These are phyloP conservation scores for Oehlia diaphana DNA, from an alignment of 192 early-diverging fungal genomes.

Conservation along the genomic window DNA sequence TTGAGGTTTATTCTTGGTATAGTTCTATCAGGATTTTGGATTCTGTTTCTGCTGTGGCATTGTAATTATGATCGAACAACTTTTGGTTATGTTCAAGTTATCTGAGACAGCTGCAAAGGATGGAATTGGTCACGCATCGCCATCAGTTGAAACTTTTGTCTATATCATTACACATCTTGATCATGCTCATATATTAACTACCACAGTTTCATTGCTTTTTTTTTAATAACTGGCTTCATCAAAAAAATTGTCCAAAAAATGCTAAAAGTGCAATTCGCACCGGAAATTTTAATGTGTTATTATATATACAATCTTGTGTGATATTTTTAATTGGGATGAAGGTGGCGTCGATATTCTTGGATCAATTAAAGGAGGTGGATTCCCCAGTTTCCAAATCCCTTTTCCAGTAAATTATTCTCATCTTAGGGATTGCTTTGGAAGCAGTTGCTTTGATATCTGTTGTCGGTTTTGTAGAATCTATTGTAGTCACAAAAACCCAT, in stretches of 20 bases:
- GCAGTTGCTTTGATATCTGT: conserved; percentile 89
- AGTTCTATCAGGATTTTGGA: conserved; percentile 98
- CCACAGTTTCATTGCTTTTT: conserved; percentile 70
- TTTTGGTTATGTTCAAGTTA: conserved; percentile 72
- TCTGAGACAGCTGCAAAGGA: conserved; percentile 39
- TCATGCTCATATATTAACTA: conserved; percentile 68
- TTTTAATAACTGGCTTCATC: conserved; percentile 55
- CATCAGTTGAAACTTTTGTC: conserved; percentile 76
- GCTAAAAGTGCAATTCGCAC: conserved; percentile 73
- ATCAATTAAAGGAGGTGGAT: conserved; percentile 62
- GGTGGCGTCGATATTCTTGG: conserved; percentile 82
- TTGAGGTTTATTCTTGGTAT: conserved; percentile 93
- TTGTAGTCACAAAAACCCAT: conserved; percentile 92
- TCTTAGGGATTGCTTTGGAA: conserved; percentile 71
- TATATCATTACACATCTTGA: conserved; percentile 66
- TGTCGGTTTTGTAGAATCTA: conserved; percentile 97
- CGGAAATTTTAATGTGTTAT: conserved; percentile 93
- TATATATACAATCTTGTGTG: conserved; percentile 63
- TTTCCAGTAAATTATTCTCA: conserved; percentile 49
- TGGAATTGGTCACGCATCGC: conserved; percentile 63
- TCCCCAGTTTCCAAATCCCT: conserved; percentile 63
- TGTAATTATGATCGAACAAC: conserved; percentile 90
- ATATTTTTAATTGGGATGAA: conserved; percentile 65
- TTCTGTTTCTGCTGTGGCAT: conserved; percentile 92
- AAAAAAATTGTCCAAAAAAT: conserved; percentile 55